phyloP scores from a whole-genome alignment of 768 basidiomycete species.

The Chalciporus sphaerocephalus region DNA sequence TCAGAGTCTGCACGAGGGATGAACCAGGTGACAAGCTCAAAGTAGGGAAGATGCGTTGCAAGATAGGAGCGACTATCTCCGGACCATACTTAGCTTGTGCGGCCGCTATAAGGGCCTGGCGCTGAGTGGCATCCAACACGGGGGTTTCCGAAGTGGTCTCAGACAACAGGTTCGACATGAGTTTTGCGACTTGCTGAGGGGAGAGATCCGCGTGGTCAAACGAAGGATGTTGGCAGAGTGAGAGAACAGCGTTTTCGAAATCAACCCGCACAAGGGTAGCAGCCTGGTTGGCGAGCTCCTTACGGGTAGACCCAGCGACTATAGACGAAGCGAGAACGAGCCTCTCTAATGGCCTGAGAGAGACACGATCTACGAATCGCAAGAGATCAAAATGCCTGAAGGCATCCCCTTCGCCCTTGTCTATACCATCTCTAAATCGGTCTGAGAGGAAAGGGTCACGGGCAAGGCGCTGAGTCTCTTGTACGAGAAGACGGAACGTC shows the following conservation, averaged over 20 bases:
- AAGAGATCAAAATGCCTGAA: constrained; percentile 81
- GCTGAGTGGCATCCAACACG: constrained; percentile 65
- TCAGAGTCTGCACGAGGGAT: constrained; percentile 68
- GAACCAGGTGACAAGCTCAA: constrained; percentile 66
- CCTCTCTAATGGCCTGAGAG: constrained; percentile 73
- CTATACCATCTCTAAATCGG: constrained; percentile 85
- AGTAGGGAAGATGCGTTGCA: constrained; percentile 69
- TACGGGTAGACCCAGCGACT: constrained; percentile 55
- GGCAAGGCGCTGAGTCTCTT: constrained; percentile 85
- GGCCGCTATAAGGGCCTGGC: constrained; percentile 70
- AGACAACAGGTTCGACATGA: constrained; percentile 76
- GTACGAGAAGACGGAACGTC: constrained; percentile 79
- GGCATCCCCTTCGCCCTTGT: constrained; percentile 80
- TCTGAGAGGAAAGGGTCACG: constrained; percentile 88
- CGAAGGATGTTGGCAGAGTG: constrained; percentile 73
- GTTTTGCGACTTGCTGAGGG: constrained; percentile 68
- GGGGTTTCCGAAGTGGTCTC: constrained; percentile 67
- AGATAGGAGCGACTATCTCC: constrained; percentile 68
- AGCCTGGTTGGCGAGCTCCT: constrained; percentile 59
- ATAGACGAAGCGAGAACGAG: constrained; percentile 75
- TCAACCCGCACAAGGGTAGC: constrained; percentile 65
- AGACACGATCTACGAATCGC: constrained; percentile 78
- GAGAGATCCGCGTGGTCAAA: constrained; percentile 80
- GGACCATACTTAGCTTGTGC: constrained; percentile 77
- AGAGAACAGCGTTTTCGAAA: constrained; percentile 73